phyloP scores from a whole-genome alignment of 768 basidiomycete species.

The Leucogyrophana mollusca region DNA sequence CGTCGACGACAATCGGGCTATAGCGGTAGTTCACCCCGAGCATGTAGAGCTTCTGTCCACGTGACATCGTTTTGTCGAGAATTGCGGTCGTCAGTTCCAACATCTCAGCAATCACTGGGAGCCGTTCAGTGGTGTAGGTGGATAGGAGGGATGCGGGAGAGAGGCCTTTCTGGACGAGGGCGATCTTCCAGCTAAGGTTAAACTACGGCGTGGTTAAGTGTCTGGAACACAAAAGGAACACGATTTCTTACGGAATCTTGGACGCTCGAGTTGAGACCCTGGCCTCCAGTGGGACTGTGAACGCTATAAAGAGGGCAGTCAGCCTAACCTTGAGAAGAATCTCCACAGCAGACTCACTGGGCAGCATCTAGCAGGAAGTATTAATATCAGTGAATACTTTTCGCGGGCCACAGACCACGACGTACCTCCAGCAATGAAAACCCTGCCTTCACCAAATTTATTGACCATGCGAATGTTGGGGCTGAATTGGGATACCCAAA shows the following conservation, averaged over 20 bases:
- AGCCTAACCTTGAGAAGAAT: conserved; percentile 19
- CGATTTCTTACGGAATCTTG: conserved; percentile 35
- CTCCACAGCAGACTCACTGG: conserved; percentile 4
- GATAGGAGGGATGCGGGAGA: conserved; percentile 32
- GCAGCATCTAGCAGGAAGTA: no score
- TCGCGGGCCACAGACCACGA: background rate
- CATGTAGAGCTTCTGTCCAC: conserved; percentile 30
- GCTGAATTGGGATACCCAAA: no score
- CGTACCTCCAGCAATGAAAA: conserved; percentile 14
- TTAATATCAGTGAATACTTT: background rate
- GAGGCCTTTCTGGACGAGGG: conserved; percentile 33
- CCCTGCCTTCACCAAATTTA: no score
- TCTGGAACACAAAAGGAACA: background rate
- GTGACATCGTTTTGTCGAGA: conserved; percentile 10
- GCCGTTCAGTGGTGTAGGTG: conserved; percentile 39
- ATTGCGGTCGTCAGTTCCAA: conserved; percentile 29
- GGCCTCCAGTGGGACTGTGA: background rate
- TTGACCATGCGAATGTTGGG: no score
- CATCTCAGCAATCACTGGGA: conserved; percentile 41
- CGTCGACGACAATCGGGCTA: conserved; percentile 47
- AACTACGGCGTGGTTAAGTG: conserved; percentile 17
- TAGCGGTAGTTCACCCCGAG: conserved; percentile 55
- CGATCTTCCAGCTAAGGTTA: conserved; percentile 43
- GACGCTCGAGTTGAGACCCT: conserved; percentile 30
- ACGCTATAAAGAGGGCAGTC: background rate